Base-by-base conservation (phyloP, 306 rosid genomes). In the Pueraria montana region DNA sequence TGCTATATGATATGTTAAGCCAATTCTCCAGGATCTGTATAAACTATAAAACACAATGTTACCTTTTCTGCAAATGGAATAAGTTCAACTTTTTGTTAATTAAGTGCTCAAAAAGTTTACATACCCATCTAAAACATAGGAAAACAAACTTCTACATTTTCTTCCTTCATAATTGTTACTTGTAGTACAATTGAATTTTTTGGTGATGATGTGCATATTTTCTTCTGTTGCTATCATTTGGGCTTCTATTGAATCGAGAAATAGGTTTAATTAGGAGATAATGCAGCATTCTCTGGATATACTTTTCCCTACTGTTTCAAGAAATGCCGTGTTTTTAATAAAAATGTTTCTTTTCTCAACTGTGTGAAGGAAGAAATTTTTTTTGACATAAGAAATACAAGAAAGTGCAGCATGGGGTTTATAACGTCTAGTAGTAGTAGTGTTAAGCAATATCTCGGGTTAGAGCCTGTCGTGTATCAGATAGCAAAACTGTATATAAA, bases 1-100 rank as follows among this genome's bases (percentile, higher is more conserved):
- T 80, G 56, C 40, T 73, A 64, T 68, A 45, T 74, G 69, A 48
- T 61, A 26, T 69, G 24, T 68, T 59, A 16, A 66, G 70, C 74
- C 59, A 52, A 46, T 68, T 74, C 24, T 56, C 27, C 38, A 66
- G 43, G 68, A 17, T 55, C 61, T 23, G 24, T 32, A 14, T 23
- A 8, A 7, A 49, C 18, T 32, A 14, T 23, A 8, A 7, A 49
- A 10, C 74, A 38, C 55, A 8, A 12, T 38, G 71, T 26, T 36
- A 16, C 27, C 12, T 74, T 45, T 66, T 56, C 67, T 65, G 77
- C 24, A 8, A 6, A 36, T 24, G 16, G 38, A 71, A 70, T 77
- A 45, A 55, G 59, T 53, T 70, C 3, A 36, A 71, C 20, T 74
- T 68, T 67, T 38, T 5, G 34, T 56, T 24, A 18, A 76, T 18